A percentile compares a stretch with the other conserved stretches of the same genome.
Evolutionary conservation across 495 filamentous ascomycete genomes (phyloP).

Genomic region (Venustampulla echinocandica): DNA sequence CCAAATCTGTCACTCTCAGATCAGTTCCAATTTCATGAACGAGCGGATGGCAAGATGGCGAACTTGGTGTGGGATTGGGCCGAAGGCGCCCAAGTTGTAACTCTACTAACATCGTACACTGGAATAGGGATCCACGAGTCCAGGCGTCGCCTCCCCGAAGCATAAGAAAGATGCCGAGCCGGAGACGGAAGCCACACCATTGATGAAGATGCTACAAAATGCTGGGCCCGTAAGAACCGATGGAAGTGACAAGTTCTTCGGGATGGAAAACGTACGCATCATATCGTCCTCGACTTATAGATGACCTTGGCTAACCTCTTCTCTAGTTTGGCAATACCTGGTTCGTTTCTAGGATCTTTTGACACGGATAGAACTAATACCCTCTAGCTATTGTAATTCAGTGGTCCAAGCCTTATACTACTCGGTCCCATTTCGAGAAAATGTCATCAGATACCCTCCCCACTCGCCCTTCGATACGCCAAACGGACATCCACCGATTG

Average conservation of each 20-base stretch:
- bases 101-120: background rate
- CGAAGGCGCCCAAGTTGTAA: too few relatives aligned
- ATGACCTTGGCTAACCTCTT: conserved; percentile 16
- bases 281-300: background rate
- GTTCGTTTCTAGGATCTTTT: conserved; percentile 38
- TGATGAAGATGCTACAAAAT: conserved; percentile 76
- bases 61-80: too few relatives aligned
- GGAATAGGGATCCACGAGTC: conserved; percentile 15
- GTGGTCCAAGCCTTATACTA: conserved; percentile 96
- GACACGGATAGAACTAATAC: conserved; percentile 11
- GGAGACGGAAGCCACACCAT: conserved; percentile 57
- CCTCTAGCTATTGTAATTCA: conserved; percentile 84
- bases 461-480: conserved; percentile 36
- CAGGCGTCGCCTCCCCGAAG: conserved; percentile 16
- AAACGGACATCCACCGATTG: conserved; percentile 35
- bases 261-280: conserved; percentile 83
- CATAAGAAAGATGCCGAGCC: conserved; percentile 30
- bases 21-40: background rate
- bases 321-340: conserved; percentile 92
- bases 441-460: conserved; percentile 86
- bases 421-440: conserved; percentile 88
- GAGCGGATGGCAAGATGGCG: too few relatives aligned
- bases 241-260: conserved; percentile 97
- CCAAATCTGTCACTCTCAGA: background rate
- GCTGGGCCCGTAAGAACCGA: conserved; percentile 71